phyloP scores from a whole-genome alignment of 805 yeast species.

The Zygoascus bituminiphila region DNA sequence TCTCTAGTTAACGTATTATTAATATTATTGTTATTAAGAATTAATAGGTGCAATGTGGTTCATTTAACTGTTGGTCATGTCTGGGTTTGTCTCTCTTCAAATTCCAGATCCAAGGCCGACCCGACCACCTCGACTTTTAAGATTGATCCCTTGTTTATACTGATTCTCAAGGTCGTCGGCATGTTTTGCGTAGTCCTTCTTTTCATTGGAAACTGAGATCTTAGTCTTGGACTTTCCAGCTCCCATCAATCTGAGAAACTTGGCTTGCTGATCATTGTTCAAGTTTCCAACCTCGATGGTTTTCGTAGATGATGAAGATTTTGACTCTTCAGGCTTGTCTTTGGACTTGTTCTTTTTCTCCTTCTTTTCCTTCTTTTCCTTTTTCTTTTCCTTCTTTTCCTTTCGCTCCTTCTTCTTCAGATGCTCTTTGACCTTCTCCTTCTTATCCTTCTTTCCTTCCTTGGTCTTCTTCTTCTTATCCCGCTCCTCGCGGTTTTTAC shows the following conservation, averaged over 20 bases:
- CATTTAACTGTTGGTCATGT: too few species aligned
- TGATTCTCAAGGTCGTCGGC: constrained; percentile 17
- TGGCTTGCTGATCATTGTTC: constrained; percentile 16
- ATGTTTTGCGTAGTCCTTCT: constrained; percentile 1
- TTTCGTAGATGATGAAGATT: too few species aligned
- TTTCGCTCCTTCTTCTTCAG: constrained; percentile 1
- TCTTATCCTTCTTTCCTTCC: constrained; percentile 6
- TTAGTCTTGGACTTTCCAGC: constrained; percentile 11
- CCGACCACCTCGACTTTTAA: constrained; percentile 10
- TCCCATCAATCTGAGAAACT: constrained; percentile 22
- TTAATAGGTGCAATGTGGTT: too few species aligned
- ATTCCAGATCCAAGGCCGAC: constrained; percentile 13
- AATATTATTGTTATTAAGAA: neutral
- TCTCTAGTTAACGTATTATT: constrained; percentile 29
- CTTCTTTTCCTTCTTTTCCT: constrained; percentile 4
- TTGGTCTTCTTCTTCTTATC: constrained; percentile 6
- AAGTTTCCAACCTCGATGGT: constrained; percentile 14
- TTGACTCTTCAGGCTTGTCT: neutral
- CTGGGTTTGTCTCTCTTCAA: too few species aligned
- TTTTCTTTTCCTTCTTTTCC: constrained; percentile 10
- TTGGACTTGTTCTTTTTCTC: constrained; percentile 32
- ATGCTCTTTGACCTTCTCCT: constrained; percentile 1
- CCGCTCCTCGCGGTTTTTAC: constrained; percentile 5
- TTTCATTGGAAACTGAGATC: constrained; percentile 5
- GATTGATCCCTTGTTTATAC: constrained; percentile 17